phyloP scores from a whole-genome alignment of 192 early-diverging fungal species.

The Podila epigama region DNA sequence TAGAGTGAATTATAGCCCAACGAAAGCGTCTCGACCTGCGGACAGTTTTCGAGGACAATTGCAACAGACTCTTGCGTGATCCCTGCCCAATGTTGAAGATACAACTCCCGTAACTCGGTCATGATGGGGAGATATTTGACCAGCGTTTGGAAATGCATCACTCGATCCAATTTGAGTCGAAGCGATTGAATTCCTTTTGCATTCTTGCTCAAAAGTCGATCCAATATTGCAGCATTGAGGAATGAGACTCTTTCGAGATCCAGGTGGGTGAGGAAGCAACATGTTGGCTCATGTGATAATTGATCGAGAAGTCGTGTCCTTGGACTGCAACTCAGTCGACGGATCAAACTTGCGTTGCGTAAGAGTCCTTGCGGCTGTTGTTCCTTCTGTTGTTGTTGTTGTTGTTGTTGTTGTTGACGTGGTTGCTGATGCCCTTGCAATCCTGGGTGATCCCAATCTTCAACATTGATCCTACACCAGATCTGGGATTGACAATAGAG shows the following conservation, averaged over 20 bases:
- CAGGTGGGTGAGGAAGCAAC: slow-evolving; percentile 19
- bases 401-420: too few relatives aligned
- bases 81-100: slow-evolving; percentile 35
- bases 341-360: slow-evolving; percentile 8
- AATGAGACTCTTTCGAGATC: slow-evolving; percentile 25
- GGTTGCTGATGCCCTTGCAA: too few relatives aligned
- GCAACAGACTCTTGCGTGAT: slow-evolving; percentile 16
- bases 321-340: slow-evolving; percentile 9
- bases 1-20: slow-evolving; percentile 27
- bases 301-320: slow-evolving; percentile 5
- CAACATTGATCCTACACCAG: slow-evolving; percentile 14
- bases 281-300: slow-evolving; percentile 4
- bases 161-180: slow-evolving; percentile 11
- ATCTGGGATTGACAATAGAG: slow-evolving; percentile 36
- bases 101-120: slow-evolving; percentile 24
- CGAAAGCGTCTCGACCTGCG: slow-evolving; percentile 17
- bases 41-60: slow-evolving; percentile 7
- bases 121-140: slow-evolving; percentile 2
- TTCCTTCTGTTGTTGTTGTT: too few relatives aligned
- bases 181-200: slow-evolving; percentile 6
- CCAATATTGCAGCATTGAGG: slow-evolving; percentile 13
- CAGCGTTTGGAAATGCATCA: slow-evolving; percentile 14
- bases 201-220: slow-evolving; percentile 19
- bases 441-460: slow-evolving; percentile 30
- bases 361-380: slow-evolving; percentile 15